Conservation (phyloP, 2,329 filamentous ascomycete species). For the Ophiostoma pallidulum region DNA sequence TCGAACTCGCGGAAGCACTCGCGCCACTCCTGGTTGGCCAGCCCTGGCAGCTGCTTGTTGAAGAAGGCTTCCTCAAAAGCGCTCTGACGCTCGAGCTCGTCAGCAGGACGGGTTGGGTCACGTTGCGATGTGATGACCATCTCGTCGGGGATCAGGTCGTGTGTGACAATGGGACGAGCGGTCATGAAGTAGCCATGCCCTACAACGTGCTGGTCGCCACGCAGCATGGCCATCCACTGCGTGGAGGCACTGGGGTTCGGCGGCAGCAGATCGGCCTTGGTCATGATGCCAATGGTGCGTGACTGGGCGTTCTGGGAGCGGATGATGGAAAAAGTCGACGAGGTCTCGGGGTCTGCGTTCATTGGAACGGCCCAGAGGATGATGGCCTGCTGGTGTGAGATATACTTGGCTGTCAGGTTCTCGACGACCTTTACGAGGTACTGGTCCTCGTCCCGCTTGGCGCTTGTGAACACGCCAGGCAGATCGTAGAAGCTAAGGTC, state of each 20-base stretch:
- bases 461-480: conserved; percentile 69
- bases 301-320: conserved; percentile 43
- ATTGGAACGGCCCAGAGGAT: conserved; percentile 71
- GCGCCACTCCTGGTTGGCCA: conserved; percentile 36
- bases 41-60: conserved; percentile 21
- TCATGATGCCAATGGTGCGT: conserved; percentile 66
- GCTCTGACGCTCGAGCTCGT: conserved; percentile 42
- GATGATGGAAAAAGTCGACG: conserved; percentile 58
- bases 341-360: conserved; percentile 69
- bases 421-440: conserved; percentile 64
- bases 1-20: conserved; percentile 36
- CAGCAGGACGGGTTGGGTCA: conserved; percentile 21
- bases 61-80: conserved; percentile 46
- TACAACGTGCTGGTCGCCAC: conserved; percentile 50
- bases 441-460: conserved; percentile 52
- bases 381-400: conserved; percentile 58
- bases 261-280: conserved; percentile 69
- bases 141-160: conserved; percentile 7
- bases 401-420: conserved; percentile 61
- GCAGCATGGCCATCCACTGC: conserved; percentile 57
- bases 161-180: conserved; percentile 43
- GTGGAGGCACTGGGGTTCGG: conserved; percentile 33
- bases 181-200: conserved; percentile 74
- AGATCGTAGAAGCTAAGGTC: conserved; percentile 78
- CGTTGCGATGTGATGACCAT: conserved; percentile 4